phyloP scores from a whole-genome alignment of 2,329 filamentous ascomycete species.

The Parafenestella ontariensis region DNA sequence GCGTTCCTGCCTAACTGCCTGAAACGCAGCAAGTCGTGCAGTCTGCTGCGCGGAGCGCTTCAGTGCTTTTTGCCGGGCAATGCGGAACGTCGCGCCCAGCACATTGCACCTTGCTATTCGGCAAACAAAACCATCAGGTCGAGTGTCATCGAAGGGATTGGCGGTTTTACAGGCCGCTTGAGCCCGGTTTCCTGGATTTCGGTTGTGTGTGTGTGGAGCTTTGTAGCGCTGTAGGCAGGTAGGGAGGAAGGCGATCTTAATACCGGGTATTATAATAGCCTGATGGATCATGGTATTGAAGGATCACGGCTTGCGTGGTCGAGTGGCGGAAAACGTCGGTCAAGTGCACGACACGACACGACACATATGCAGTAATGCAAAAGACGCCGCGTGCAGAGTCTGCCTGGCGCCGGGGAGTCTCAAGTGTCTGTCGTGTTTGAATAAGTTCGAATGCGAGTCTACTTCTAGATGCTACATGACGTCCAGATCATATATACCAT shows the following conservation, averaged over 20 bases:
- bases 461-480: neutral
- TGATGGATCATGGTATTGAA: no score
- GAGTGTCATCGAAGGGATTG: neutral
- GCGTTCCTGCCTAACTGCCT: constrained; percentile 20
- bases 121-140: neutral
- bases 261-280: neutral
- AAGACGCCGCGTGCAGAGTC: neutral
- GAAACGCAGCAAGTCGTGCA: constrained; percentile 26
- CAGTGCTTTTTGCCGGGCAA: constrained; percentile 19
- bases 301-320: neutral
- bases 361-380: neutral
- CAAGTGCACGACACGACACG: no score
- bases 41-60: constrained; percentile 21
- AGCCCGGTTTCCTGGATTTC: constrained; percentile 8
- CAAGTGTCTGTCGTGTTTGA: no score
- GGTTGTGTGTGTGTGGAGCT: neutral
- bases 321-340: neutral
- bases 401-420: neutral
- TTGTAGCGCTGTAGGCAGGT: no score
- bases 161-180: neutral
- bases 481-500: constrained; percentile 26
- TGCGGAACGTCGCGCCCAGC: neutral
- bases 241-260: neutral
- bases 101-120: neutral
- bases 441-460: no score